A percentile compares a stretch with the other conserved stretches of the same genome.
phyloP scores from a whole-genome alignment of 495 filamentous ascomycete species.

The Talaromyces trachyspermus region DNA sequence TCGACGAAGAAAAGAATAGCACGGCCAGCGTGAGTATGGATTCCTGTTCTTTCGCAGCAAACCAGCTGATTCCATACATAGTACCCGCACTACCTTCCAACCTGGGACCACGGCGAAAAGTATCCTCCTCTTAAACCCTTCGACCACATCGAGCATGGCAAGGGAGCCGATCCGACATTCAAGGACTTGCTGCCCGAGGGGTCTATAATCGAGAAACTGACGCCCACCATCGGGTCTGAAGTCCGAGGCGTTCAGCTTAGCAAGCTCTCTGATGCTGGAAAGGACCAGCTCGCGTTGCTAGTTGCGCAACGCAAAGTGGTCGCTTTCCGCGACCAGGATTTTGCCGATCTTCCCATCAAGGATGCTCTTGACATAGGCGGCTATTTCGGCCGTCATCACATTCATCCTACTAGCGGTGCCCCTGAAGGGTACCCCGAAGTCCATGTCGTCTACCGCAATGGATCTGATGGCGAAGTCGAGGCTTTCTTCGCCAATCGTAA shows the following conservation, averaged over 20 bases:
- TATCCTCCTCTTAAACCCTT: slow-evolving; percentile 63
- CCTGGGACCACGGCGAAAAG: slow-evolving; percentile 21
- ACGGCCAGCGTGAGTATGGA: slow-evolving; percentile 20
- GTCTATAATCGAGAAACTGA: slow-evolving; percentile 46
- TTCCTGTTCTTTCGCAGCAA: too few species aligned
- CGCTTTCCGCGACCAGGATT: slow-evolving; percentile 72
- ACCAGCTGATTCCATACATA: background rate
- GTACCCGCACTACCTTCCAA: slow-evolving; percentile 22
- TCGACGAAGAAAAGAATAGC: slow-evolving; percentile 20
- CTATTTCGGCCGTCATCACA: slow-evolving; percentile 79
- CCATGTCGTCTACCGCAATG: slow-evolving; percentile 71
- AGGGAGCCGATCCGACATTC: slow-evolving; percentile 59
- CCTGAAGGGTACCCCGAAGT: slow-evolving; percentile 66
- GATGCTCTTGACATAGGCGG: slow-evolving; percentile 62
- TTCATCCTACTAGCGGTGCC: slow-evolving; percentile 70
- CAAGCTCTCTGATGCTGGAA: slow-evolving; percentile 55
- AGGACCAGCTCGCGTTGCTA: slow-evolving; percentile 74
- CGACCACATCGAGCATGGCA: slow-evolving; percentile 64
- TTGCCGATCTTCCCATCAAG: slow-evolving; percentile 65
- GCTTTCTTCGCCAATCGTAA: slow-evolving; percentile 56
- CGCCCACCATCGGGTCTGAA: slow-evolving; percentile 69
- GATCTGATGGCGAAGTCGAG: slow-evolving; percentile 50
- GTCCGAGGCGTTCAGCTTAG: slow-evolving; percentile 70
- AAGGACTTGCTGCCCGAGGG: slow-evolving; percentile 55
- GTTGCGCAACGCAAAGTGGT: slow-evolving; percentile 75